phyloP scores from a whole-genome alignment of 352 stramenopile genomes.

The Phytophthora gonapodyides region DNA sequence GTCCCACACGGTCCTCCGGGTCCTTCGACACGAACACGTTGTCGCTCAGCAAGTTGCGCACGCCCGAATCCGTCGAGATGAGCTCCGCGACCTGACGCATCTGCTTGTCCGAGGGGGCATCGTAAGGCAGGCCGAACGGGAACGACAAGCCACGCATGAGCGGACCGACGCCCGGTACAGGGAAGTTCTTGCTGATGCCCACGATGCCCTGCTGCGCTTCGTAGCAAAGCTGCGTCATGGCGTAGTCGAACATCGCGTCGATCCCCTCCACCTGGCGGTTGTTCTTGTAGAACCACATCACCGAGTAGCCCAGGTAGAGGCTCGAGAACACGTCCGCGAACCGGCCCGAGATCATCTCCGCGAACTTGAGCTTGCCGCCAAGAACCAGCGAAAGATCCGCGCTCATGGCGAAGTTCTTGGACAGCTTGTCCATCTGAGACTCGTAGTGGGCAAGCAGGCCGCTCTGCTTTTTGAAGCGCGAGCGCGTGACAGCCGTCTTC shows the following conservation, averaged over 20 bases:
- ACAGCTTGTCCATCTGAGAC: conserved; percentile 96
- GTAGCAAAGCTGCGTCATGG: conserved; percentile 95
- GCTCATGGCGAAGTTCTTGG: conserved; percentile 97
- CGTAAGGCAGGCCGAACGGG: conserved; percentile 94
- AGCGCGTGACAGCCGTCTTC: conserved; percentile 88
- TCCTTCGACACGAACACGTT: conserved; percentile 81
- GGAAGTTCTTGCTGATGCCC: conserved; percentile 97
- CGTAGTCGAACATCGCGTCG: conserved; percentile 96
- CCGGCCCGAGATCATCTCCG: conserved; percentile 97
- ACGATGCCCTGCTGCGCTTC: conserved; percentile 96
- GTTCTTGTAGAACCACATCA: conserved; percentile 97
- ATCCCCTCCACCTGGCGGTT: conserved; percentile 94
- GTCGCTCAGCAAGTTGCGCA: conserved; percentile 72
- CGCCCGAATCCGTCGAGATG: conserved; percentile 71
- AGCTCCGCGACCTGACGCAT: conserved; percentile 73
- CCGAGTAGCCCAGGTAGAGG: conserved; percentile 98
- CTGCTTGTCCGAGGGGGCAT: conserved; percentile 89
- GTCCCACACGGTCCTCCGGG: conserved; percentile 61
- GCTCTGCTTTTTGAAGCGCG: conserved; percentile 85
- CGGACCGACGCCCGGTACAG: conserved; percentile 88
- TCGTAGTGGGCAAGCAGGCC: conserved; percentile 96
- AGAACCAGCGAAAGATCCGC: conserved; percentile 96
- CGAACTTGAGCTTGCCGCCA: conserved; percentile 98
- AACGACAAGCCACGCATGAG: conserved; percentile 96
- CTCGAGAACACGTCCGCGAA: conserved; percentile 97